Percentiles rank a stretch among this genome's conserved stretches.
Conservation (phyloP, 2,329 filamentous ascomycete genomes). For the Trichoderma citrinoviride region DNA sequence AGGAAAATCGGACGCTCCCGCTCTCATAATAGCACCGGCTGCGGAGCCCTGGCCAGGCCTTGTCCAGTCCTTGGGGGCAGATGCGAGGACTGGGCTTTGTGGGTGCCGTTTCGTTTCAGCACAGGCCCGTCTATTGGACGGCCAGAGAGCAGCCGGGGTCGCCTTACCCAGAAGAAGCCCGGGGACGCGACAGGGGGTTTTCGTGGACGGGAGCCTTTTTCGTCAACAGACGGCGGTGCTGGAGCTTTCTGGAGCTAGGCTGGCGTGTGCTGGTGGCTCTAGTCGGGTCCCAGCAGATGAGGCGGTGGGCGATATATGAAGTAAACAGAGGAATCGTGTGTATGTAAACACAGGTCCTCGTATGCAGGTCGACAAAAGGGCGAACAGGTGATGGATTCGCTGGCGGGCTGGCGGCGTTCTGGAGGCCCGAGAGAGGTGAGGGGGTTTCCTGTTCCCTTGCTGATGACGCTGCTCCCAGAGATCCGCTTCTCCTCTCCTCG, state of each 20-base stretch:
- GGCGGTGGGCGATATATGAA: conserved; percentile 1
- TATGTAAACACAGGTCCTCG: no score
- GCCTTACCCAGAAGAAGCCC: conserved; percentile 14
- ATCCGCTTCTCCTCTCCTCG: conserved; percentile 5
- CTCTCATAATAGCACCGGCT: conserved; percentile 23
- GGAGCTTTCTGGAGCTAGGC: conserved; percentile 5
- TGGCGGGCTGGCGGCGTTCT: background rate
- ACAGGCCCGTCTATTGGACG: conserved; percentile 19
- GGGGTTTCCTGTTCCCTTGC: conserved; percentile 1
- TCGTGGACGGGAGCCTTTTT: background rate
- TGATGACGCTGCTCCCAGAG: background rate
- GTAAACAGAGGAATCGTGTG: no score
- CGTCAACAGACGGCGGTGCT: conserved; percentile 1
- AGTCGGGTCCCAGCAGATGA: background rate
- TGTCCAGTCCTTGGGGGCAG: conserved; percentile 14
- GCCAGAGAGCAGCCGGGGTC: conserved; percentile 16
- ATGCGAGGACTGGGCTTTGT: conserved; percentile 16
- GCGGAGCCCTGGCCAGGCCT: conserved; percentile 13
- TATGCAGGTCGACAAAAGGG: background rate
- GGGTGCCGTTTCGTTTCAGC: conserved; percentile 21
- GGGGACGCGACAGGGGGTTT: conserved; percentile 3
- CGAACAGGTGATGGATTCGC: background rate
- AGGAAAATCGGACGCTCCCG: conserved; percentile 25
- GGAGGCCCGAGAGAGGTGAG: background rate
- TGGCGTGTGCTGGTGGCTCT: conserved; percentile 1